Evolutionary conservation across 768 basidiomycete species (phyloP), one percentile per base, ranked within the genome.

Genomic region (Cubamyces sp.): DNA sequence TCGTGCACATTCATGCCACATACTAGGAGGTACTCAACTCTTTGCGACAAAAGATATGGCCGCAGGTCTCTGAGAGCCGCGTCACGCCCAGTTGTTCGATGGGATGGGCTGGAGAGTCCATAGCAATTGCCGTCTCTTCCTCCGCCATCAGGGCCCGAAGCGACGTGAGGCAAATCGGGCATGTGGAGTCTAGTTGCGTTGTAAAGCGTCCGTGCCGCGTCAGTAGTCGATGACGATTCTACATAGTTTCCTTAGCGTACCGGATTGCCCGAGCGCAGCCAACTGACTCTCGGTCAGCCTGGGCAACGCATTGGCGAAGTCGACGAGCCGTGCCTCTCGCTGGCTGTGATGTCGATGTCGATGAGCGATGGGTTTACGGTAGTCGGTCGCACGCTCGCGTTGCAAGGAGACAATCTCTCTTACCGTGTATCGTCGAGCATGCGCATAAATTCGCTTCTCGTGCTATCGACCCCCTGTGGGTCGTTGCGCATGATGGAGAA

Each of bases 101-200:
- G 16, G 89, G 82, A 62, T 88, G 82, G 9, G 90, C 88, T 4
- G 91, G 90, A 1, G 90, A 89, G 68, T 92, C 90, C 87, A 92
- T 88, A 7, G 80, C 91, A 23, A 76, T 68, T 0, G 89, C 88
- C 53, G 81, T 81, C 73, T 94, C 91, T 70, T 91, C 89, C 65
- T 92, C 88, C 0, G 90, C 82, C 23, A 93, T 72, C 18, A 88
- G 76, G 12, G 88, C 83, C n/a, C 82, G 78, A 68, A 87, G 87
- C 0, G 88, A 77, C 37, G 82, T 87, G 64, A 88, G 81, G 72
- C 92, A 94, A 66, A 94, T 90, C 12, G 91, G 83, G 69, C 92
- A 94, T 18, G 79, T 71, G 7, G 86, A 83, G 64, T 92, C 92
- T 92, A 5, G 26, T 34, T 9, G 9, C 4, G 9, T 34, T 34